phyloP scores from a whole-genome alignment of 345 rosid species.

The Salix exigua region DNA sequence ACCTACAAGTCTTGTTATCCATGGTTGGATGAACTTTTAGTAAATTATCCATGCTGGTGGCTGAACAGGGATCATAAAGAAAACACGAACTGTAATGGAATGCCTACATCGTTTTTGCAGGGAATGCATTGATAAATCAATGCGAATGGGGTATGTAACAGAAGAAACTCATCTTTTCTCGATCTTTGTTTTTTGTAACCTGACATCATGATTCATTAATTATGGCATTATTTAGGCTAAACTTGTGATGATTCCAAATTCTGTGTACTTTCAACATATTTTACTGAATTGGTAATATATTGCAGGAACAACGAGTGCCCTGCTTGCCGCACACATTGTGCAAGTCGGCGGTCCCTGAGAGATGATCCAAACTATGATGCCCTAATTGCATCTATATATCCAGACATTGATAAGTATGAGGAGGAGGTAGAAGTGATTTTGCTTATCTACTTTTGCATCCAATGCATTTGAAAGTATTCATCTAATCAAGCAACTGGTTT shows the following conservation, averaged over 20 bases:
- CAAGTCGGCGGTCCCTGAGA: conserved; percentile 93
- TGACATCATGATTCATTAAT: not conserved
- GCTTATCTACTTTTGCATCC: not conserved
- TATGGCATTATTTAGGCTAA: conserved; percentile 4
- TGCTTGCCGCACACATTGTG: conserved; percentile 96
- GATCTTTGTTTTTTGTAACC: not conserved
- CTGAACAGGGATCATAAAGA: conserved; percentile 79
- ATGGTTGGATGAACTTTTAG: not conserved
- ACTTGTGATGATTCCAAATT: conserved; percentile 8
- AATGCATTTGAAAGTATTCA: conserved; percentile 11
- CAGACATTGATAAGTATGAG: conserved; percentile 74
- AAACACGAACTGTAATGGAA: conserved; percentile 92
- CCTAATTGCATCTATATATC: conserved; percentile 71
- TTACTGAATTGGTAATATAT: conserved; percentile 17
- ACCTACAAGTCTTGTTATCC: not conserved
- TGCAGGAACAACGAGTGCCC: conserved; percentile 97
- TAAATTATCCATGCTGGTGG: conserved; percentile 9
- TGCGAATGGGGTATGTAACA: conserved; percentile 81
- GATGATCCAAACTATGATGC: conserved; percentile 93
- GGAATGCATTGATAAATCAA: conserved; percentile 95
- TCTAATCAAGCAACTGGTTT: conserved; percentile 8
- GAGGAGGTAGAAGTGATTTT: conserved; percentile 52
- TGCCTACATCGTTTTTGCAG: conserved; percentile 93
- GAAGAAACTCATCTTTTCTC: not conserved
- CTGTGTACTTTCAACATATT: not conserved